Conservation (phyloP, 2,329 filamentous ascomycete species). For the Arthrobotrys musiformis region DNA sequence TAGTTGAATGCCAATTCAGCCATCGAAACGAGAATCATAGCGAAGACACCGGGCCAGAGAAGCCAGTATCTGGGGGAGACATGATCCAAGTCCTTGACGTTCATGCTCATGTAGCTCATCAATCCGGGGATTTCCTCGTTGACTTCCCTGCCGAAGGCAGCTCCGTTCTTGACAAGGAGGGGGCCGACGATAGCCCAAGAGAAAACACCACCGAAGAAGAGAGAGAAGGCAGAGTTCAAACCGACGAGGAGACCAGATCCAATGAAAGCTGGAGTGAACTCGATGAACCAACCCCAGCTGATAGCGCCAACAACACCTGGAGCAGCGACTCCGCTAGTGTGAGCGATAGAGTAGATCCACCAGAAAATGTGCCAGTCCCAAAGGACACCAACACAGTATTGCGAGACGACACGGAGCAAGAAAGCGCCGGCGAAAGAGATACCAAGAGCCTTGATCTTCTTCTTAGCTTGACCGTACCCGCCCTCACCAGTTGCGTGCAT, state of each 20-base stretch:
- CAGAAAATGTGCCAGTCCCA: constrained; percentile 67
- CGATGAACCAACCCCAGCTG: constrained; percentile 68
- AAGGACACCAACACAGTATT: constrained; percentile 71
- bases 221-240: constrained; percentile 71
- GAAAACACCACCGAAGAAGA: constrained; percentile 69
- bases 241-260: constrained; percentile 71
- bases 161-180: constrained; percentile 67
- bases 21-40: constrained; percentile 67
- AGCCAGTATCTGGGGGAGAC: constrained; percentile 67
- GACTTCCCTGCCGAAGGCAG: constrained; percentile 55
- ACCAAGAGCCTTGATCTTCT: constrained; percentile 70
- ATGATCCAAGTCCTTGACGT: constrained; percentile 60
- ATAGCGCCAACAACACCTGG: constrained; percentile 38
- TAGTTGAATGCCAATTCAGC: constrained; percentile 65
- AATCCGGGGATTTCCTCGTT: constrained; percentile 26
- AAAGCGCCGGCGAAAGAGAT: constrained; percentile 68
- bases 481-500: constrained; percentile 68
- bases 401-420: constrained; percentile 68
- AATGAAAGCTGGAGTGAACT: constrained; percentile 72
- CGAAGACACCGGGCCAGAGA: constrained; percentile 66
- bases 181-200: constrained; percentile 71
- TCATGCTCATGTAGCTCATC: constrained; percentile 44
- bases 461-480: constrained; percentile 65
- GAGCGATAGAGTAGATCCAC: constrained; percentile 51
- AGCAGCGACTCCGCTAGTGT: constrained; percentile 33